These are phyloP conservation scores for Marasmius fiardii DNA, from an alignment of 1,284 basidiomycete species.

Conservation along the genomic window DNA sequence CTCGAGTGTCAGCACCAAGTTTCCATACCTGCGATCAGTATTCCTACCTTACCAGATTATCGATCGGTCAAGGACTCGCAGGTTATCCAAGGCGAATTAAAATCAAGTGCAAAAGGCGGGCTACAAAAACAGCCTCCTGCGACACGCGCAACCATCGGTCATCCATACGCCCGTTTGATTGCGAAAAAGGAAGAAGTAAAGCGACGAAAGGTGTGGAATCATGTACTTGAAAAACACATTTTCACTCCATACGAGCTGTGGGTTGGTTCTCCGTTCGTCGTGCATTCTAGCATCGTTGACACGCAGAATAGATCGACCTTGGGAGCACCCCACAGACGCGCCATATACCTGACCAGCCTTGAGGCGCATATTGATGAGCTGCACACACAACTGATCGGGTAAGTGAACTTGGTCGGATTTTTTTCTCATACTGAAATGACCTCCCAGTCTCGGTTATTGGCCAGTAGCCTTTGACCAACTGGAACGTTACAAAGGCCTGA, in stretches of 20 bases:
- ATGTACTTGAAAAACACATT: slow-evolving; percentile 65
- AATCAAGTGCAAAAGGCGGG: too few species aligned
- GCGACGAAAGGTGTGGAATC: slow-evolving; percentile 71
- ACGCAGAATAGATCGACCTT: slow-evolving; percentile 47
- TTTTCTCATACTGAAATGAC: background rate
- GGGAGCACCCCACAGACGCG: slow-evolving; percentile 58
- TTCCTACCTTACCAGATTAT: background rate
- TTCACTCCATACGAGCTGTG: slow-evolving; percentile 67
- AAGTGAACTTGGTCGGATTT: slow-evolving; percentile 5
- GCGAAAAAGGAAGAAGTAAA: slow-evolving; percentile 61
- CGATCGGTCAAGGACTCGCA: background rate
- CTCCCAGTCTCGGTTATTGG: slow-evolving; percentile 41
- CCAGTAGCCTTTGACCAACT: slow-evolving; percentile 52
- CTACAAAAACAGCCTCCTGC: background rate
- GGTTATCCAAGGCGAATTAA: background rate
- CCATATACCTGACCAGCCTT: slow-evolving; percentile 57
- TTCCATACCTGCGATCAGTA: background rate
- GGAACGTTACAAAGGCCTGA: slow-evolving; percentile 56
- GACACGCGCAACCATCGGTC: slow-evolving; percentile 36
- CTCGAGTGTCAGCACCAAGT: too few species aligned
- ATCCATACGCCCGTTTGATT: slow-evolving; percentile 63
- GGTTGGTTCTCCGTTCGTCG: slow-evolving; percentile 19
- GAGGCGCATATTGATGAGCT: slow-evolving; percentile 61
- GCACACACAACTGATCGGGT: slow-evolving; percentile 47
- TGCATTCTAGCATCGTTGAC: background rate